Evolutionary conservation across 805 yeast genomes (phyloP), one percentile per base, ranked within the genome.

Genomic region (Yarrowia phangngaensis): DNA sequence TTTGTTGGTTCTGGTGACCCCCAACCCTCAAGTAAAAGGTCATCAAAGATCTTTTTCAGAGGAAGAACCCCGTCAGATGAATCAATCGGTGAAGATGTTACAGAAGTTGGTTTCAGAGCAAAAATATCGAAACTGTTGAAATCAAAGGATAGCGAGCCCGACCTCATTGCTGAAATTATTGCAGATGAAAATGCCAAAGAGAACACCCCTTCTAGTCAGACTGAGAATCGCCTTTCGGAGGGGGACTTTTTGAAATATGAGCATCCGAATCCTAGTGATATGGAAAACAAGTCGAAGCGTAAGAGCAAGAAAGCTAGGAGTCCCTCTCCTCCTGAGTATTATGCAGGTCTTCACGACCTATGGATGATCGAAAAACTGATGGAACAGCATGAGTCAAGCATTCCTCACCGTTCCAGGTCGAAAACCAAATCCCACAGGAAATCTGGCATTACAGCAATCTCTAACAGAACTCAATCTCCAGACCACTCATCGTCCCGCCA

Each of bases 41-140:
- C 45, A 2, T 38, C 45, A n/a, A 38, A 38, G 14, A 26, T 38
- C 5, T 38, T 38, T 9, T 6, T 32, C 2, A n/a, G 45, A 8
- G 32, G 45, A 13, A 8, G 32, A 19, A 4, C 14, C 4, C 15
- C 24, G 4, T 14, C 45, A 6, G 45, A 38, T 7, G 24, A 8
- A 8, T 38, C 45, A 3, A 9, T 38, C 11, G 45, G 32, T 3
- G 45, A 32, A 6, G 45, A 38, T 24, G 45, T 26, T 20, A 13
- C 45, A n/a, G 45, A 38, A 19, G 6, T 24, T 2, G 45, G 45
- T 2, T 38, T 38, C 32, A 38, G 30, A 17, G 45, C 45, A 2
- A 38, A 38, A 20, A 28, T 38, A 14, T 38, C 45, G 13, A 38
- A 38, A 14, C 45, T 38, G 17, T 16, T 38, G 4, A 26, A 27